Percentiles rank a stretch among this genome's conserved stretches.
phyloP scores from a whole-genome alignment of 2,329 filamentous ascomycete species.

The Pseudocercospora crystallina region DNA sequence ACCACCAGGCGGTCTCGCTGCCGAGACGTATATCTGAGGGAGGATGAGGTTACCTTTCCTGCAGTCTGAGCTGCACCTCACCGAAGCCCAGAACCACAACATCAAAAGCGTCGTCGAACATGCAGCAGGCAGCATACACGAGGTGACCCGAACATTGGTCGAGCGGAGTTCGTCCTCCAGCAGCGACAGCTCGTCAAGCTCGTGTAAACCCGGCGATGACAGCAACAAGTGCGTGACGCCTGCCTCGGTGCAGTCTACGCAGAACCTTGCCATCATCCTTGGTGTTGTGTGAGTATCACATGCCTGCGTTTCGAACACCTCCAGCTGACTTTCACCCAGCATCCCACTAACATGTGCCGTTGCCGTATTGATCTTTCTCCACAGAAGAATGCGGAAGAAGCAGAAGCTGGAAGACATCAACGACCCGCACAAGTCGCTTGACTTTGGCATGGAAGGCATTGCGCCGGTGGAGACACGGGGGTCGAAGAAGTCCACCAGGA shows the following conservation, averaged over 20 bases:
- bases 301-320: neutral
- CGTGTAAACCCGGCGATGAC: slow-evolving; percentile 28
- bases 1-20: slow-evolving; percentile 4
- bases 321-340: slow-evolving; percentile 50
- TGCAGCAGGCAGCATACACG: slow-evolving; percentile 20
- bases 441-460: slow-evolving; percentile 76
- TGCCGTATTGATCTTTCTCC: slow-evolving; percentile 70
- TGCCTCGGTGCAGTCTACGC: slow-evolving; percentile 22
- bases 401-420: slow-evolving; percentile 74
- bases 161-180: slow-evolving; percentile 17
- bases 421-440: slow-evolving; percentile 86
- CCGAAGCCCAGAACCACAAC: slow-evolving; percentile 9
- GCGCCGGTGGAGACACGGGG: slow-evolving; percentile 21
- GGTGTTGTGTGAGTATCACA: slow-evolving; percentile 34
- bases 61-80: slow-evolving; percentile 4
- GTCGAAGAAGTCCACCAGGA: slow-evolving; percentile 43
- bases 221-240: slow-evolving; percentile 32
- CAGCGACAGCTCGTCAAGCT: slow-evolving; percentile 20
- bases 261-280: slow-evolving; percentile 36
- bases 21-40: slow-evolving; percentile 2
- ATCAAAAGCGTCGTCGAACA: slow-evolving; percentile 21
- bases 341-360: slow-evolving; percentile 71
- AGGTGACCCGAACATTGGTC: slow-evolving; percentile 26
- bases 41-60: slow-evolving; percentile 6
- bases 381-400: slow-evolving; percentile 73